A percentile compares a stretch with the other conserved stretches of the same genome.
These are phyloP conservation scores for Nannizzia gypsea DNA, from an alignment of 2,329 filamentous ascomycete species.

Conservation along the genomic window DNA sequence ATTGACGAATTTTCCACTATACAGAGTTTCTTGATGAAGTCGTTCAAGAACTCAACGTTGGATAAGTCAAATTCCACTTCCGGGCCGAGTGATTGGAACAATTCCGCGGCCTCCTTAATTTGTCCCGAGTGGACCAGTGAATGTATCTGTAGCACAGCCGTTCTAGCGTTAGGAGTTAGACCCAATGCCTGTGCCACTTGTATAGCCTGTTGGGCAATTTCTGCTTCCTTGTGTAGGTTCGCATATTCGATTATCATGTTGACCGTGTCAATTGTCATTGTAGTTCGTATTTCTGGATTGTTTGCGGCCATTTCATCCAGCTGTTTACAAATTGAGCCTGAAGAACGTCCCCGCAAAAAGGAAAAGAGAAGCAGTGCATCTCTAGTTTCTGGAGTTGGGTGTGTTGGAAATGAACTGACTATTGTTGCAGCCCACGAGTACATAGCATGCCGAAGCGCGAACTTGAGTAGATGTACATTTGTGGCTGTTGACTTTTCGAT, in stretches of 20 bases:
- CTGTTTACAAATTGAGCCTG: constrained; percentile 62
- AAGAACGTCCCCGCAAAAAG: constrained; percentile 56
- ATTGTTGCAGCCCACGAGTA: constrained; percentile 51
- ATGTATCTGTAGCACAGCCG: constrained; percentile 62
- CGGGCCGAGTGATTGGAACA: constrained; percentile 42
- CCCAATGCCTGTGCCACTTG: constrained; percentile 53
- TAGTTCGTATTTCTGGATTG: constrained; percentile 34
- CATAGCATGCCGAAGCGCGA: constrained; percentile 49
- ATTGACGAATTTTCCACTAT: constrained; percentile 59
- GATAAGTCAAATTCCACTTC: constrained; percentile 45
- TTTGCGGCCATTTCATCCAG: constrained; percentile 51
- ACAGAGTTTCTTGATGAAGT: constrained; percentile 39
- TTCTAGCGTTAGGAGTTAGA: constrained; percentile 56
- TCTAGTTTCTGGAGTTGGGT: constrained; percentile 49
- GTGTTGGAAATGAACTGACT: constrained; percentile 39
- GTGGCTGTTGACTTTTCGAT: constrained; percentile 36
- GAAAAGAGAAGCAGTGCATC: constrained; percentile 67
- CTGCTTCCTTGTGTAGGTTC: constrained; percentile 55
- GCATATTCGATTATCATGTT: constrained; percentile 66
- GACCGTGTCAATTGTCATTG: constrained; percentile 59
- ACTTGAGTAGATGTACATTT: constrained; percentile 46
- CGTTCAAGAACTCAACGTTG: constrained; percentile 58
- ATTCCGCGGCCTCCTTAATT: constrained; percentile 47
- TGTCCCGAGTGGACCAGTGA: constrained; percentile 64
- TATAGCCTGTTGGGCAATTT: constrained; percentile 62